Evolutionary conservation across 139 green algal genomes (phyloP).

Genomic region (Pedinophyceae sp.): DNA sequence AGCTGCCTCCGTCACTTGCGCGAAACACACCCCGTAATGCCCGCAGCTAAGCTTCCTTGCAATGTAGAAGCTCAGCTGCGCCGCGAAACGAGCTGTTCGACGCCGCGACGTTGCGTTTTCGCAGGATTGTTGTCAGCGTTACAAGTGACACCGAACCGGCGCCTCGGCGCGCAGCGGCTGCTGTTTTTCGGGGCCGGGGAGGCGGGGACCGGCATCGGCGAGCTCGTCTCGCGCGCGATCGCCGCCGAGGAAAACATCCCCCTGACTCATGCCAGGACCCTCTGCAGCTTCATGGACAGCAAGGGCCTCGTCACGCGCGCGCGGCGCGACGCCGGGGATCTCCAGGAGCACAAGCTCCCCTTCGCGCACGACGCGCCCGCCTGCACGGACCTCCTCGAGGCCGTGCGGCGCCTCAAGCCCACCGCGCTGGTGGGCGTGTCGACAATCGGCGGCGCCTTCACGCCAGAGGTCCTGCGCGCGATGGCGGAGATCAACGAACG

Average conservation of each 20-base stretch:
- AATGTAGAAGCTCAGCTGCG: too few relatives aligned
- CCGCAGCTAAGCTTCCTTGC: too few relatives aligned
- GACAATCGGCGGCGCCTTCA: conserved; percentile 10
- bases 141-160: too few relatives aligned
- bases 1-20: conserved; percentile 50
- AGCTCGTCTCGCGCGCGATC: conserved; percentile 42
- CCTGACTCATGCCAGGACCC: conserved; percentile 14
- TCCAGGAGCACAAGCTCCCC: conserved; percentile 63
- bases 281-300: conserved; percentile 55
- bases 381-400: conserved; percentile 22
- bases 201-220: conserved; percentile 52
- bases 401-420: conserved; percentile 21
- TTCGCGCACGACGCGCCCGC: conserved; percentile 58
- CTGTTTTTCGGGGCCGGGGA: conserved; percentile 65
- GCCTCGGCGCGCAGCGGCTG: conserved; percentile 33
- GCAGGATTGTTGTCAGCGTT: too few relatives aligned
- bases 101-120: too few relatives aligned
- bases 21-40: too few relatives aligned
- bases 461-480: conserved; percentile 16
- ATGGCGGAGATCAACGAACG: conserved; percentile 41
- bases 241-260: background rate
- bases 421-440: conserved; percentile 36
- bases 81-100: too few relatives aligned
- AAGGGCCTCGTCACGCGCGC: background rate
- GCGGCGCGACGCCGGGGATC: conserved; percentile 4